Conservation (phyloP, 441 rosid genomes). For the Bruguiera hainesii region DNA sequence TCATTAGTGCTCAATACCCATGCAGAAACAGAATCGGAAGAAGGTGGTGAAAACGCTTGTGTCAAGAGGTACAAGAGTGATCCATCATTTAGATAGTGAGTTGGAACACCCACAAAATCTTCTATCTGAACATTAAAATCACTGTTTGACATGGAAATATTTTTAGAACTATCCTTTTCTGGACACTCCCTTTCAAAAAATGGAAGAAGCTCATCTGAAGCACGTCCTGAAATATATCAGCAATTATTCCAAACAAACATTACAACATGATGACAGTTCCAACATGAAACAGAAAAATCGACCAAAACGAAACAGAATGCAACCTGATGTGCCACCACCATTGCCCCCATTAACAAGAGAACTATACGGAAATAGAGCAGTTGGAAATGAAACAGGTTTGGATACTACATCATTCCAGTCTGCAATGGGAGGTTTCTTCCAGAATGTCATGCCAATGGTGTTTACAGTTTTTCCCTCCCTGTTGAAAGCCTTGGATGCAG, state of each 20-base stretch:
- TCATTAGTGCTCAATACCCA: conserved; percentile 45
- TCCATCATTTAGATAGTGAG: conserved; percentile 74
- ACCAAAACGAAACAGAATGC: conserved; percentile 11
- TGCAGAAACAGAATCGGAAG: conserved; percentile 48
- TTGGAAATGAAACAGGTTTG: conserved; percentile 33
- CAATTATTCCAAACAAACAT: conserved; percentile 18
- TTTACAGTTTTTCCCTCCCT: conserved; percentile 28
- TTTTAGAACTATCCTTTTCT: conserved; percentile 30
- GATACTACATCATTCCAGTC: conserved; percentile 38
- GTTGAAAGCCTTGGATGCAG: conserved; percentile 19
- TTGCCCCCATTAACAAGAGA: conserved; percentile 27
- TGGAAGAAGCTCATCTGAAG: conserved; percentile 41
- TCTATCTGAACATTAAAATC: conserved; percentile 30
- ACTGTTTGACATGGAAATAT: conserved; percentile 14
- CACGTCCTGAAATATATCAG: conserved; percentile 38
- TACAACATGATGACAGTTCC: conserved; percentile 9
- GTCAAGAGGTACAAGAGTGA: conserved; percentile 66
- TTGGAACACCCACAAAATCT: conserved; percentile 55
- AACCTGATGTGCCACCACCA: conserved; percentile 47
- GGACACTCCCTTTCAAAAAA: conserved; percentile 34
- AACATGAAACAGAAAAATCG: too few relatives aligned
- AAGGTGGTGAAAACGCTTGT: conserved; percentile 72
- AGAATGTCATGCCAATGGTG: conserved; percentile 46
- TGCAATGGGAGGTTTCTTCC: conserved; percentile 47
- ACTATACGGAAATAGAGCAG: conserved; percentile 20